Base-by-base conservation (phyloP, 768 basidiomycete species). In the Pulveroboletus sp. region DNA sequence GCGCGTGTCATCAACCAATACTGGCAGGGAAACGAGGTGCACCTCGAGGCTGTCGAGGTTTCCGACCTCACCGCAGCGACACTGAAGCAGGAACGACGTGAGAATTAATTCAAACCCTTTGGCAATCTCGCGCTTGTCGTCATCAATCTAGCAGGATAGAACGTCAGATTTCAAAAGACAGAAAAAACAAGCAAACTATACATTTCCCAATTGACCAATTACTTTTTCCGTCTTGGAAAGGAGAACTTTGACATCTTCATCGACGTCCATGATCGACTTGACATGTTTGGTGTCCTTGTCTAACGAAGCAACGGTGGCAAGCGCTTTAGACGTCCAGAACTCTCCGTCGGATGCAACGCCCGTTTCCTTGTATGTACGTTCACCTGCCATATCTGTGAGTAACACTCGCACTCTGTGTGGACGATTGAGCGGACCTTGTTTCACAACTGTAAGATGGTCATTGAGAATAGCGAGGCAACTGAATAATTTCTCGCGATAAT, bases 401-500 rank as follows among this genome's bases (percentile, higher is more conserved):
- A 41, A 33, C 14, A 47, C 16, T 25, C 14, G 45, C 33, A 33
- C n/a, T 31, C 25, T 21, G 37, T 19, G 20, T 29, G 5, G 14
- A 36, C 21, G 29, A 31, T 20, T 29, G 36, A 35, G 40, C 57
- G 71, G 25, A 83, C 84, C 79, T 61, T 76, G 73, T 52, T 78
- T 80, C 25, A 83, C 58, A 16, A 74, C 56, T 1, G 74, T 71
- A 3, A 72, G 71, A 45, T 86, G 82, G 17, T 74, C 69, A 13
- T 79, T 85, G 14, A 97, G 76, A 51, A 91, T 85, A 14, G 85
- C 83, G 29, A 97, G 71, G 59, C 82, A 85, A 19, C 78, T 69
- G 45, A 93, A 79, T 31, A 97, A 76, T 42, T 83, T 82, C 33
- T 73, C 75, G 48, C 87, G 80, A 63, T 85, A 92, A 50, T 70